Evolutionary conservation across 331 rosid species (phyloP), one percentile per base, ranked within the genome.

Genomic region (Pyracantha coccinea): DNA sequence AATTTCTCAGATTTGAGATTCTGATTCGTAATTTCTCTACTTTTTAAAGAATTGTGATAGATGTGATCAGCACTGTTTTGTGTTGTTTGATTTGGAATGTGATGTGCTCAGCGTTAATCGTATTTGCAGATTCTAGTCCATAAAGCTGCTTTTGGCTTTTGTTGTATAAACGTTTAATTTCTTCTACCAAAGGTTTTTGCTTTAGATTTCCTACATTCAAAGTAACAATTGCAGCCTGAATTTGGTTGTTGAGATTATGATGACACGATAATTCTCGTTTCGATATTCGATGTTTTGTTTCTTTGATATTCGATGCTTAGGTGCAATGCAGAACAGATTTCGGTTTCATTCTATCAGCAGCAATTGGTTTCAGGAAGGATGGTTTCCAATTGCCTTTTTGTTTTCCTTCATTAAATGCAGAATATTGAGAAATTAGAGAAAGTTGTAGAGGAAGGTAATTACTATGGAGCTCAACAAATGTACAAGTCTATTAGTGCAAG

Each of bases 391-490:
- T 54, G 23, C 28, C 13, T 32, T 66, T 21, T 59, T 47, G 55
- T 71, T 67, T n/a, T 61, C 52, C 75, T 50, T 16, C 5, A 16
- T 57, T 53, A 61, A 65, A 64, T 85, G 89, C 92, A 95, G 97
- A 85, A 92, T 83, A 80, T 95, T 80, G 89, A 86, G 38, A 95
- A 92, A 83, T 80, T 95, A 80, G 83, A 81, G 86, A 89, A 89
- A 85, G 88, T 88, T 80, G 86, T 88, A 17, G 88, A 72, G 12
- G 92, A 75, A 24, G 99, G 92, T 6, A 87, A 95, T 77, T 84
- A 8, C 80, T 95, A 95, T 84, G 99, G 98, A 76, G 99, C 99
- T 77, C 97, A 92, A 76, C 99, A 95, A 75, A 86, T 92, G 97
- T 92, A 90, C 89, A 95, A 92, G 77, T 90, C 99, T 13, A 73